phyloP scores from a whole-genome alignment of 306 rosid species.

The Luffa acutangula region DNA sequence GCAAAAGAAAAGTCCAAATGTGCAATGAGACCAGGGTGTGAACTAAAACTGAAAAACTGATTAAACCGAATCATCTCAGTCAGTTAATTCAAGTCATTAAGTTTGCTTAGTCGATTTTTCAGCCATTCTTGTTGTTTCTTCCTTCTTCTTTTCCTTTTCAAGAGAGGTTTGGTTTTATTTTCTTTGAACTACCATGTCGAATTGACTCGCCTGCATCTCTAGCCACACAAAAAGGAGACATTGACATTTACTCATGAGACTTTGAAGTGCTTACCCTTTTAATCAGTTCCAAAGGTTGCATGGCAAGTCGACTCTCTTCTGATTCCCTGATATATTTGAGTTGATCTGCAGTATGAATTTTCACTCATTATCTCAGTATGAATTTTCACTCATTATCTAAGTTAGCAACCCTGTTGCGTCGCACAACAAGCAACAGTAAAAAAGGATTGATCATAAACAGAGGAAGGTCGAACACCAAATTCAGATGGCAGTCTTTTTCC shows the following conservation, averaged over 20 bases:
- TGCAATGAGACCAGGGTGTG: background rate
- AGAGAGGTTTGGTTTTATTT: background rate
- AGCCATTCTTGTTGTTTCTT: background rate
- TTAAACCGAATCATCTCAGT: background rate
- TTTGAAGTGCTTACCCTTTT: conserved; percentile 43
- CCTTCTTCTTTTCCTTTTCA: background rate
- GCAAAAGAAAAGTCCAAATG: background rate
- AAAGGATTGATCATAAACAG: background rate
- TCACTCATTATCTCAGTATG: conserved; percentile 15
- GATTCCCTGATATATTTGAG: conserved; percentile 56
- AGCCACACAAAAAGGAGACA: background rate
- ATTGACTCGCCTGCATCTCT: background rate
- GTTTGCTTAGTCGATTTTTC: background rate
- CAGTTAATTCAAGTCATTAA: background rate
- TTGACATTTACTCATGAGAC: background rate
- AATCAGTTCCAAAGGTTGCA: conserved; percentile 85
- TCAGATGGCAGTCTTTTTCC: background rate
- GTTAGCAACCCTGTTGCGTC: too few relatives aligned
- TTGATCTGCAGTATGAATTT: conserved; percentile 48
- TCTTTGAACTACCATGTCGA: background rate
- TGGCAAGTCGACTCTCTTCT: conserved; percentile 77
- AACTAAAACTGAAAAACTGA: background rate
- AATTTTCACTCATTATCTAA: background rate
- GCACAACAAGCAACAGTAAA: background rate
- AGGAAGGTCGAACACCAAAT: background rate